These are phyloP conservation scores for Neurospora africana DNA, from an alignment of 495 filamentous ascomycete genomes.

Conservation along the genomic window DNA sequence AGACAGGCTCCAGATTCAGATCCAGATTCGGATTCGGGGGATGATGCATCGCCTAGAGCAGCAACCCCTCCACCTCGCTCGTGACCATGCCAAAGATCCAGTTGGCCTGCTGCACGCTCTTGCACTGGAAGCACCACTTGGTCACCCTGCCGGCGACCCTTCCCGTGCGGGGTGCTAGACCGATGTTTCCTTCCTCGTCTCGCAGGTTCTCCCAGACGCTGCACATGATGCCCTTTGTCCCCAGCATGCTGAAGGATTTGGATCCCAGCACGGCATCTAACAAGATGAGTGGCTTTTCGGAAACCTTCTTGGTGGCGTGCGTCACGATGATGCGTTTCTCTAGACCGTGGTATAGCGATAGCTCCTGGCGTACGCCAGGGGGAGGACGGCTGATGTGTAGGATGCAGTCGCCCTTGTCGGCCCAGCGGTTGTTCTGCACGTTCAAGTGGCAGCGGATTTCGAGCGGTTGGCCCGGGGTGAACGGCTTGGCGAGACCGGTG, in stretches of 20 bases:
- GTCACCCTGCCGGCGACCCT: slow-evolving; percentile 60
- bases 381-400: slow-evolving; percentile 69
- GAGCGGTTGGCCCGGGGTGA: slow-evolving; percentile 29
- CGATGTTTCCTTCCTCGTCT: slow-evolving; percentile 57
- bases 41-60: slow-evolving; percentile 11
- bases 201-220: slow-evolving; percentile 76
- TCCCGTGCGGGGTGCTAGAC: slow-evolving; percentile 55
- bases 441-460: slow-evolving; percentile 76
- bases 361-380: slow-evolving; percentile 41
- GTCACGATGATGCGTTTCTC: slow-evolving; percentile 78
- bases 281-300: slow-evolving; percentile 55
- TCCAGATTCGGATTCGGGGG: neutral
- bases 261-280: slow-evolving; percentile 78
- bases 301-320: slow-evolving; percentile 39
- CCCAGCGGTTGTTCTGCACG: slow-evolving; percentile 70
- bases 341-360: slow-evolving; percentile 41
- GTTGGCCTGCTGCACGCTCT: slow-evolving; percentile 28
- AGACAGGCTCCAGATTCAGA: neutral
- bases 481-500: slow-evolving; percentile 27
- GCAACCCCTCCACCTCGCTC: slow-evolving; percentile 32
- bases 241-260: slow-evolving; percentile 74
- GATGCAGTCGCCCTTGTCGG: slow-evolving; percentile 75
- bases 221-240: slow-evolving; percentile 72
- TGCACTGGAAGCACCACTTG: slow-evolving; percentile 74
- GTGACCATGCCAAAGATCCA: slow-evolving; percentile 38